These are phyloP conservation scores for Trypanosoma grayi DNA, from an alignment of 208 protist genomes.

Conservation along the genomic window DNA sequence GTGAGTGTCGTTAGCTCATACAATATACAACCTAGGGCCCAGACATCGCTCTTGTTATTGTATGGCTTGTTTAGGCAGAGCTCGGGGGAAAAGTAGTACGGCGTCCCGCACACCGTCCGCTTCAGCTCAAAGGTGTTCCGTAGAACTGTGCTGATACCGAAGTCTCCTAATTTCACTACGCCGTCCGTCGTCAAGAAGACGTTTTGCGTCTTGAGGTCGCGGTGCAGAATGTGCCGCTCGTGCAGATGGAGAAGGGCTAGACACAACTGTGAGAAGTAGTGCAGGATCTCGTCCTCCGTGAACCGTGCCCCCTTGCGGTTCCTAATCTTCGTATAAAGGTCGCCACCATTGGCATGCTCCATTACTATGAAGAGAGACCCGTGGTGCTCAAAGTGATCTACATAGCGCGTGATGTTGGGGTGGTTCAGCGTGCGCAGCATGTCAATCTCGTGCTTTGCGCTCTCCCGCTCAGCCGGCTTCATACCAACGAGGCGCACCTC, in stretches of 20 bases:
- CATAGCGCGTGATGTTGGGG: constrained; percentile 90
- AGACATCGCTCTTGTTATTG: constrained; percentile 94
- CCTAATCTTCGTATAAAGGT: constrained; percentile 86
- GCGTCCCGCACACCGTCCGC: constrained; percentile 93
- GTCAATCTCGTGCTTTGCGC: constrained; percentile 86
- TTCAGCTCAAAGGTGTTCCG: constrained; percentile 89
- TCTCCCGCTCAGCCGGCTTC: constrained; percentile 76
- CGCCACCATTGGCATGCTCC: constrained; percentile 91
- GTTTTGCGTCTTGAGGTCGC: constrained; percentile 91
- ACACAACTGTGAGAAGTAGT: constrained; percentile 86
- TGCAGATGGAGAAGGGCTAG: constrained; percentile 83
- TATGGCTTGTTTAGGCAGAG: constrained; percentile 93
- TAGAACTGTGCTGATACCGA: constrained; percentile 91
- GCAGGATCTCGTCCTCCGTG: constrained; percentile 74
- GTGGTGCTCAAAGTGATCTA: constrained; percentile 81
- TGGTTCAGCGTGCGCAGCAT: constrained; percentile 85
- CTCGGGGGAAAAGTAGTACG: constrained; percentile 96
- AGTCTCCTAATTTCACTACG: constrained; percentile 90
- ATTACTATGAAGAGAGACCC: constrained; percentile 90
- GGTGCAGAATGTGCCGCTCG: constrained; percentile 84
- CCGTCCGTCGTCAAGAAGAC: constrained; percentile 86
- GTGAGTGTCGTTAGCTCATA: constrained; percentile 91
- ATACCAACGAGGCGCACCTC: constrained; percentile 76
- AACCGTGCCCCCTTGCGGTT: constrained; percentile 62
- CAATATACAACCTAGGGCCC: constrained; percentile 89